Evolutionary conservation across 768 basidiomycete species (phyloP).

Genomic region (Polyporus arcularius): DNA sequence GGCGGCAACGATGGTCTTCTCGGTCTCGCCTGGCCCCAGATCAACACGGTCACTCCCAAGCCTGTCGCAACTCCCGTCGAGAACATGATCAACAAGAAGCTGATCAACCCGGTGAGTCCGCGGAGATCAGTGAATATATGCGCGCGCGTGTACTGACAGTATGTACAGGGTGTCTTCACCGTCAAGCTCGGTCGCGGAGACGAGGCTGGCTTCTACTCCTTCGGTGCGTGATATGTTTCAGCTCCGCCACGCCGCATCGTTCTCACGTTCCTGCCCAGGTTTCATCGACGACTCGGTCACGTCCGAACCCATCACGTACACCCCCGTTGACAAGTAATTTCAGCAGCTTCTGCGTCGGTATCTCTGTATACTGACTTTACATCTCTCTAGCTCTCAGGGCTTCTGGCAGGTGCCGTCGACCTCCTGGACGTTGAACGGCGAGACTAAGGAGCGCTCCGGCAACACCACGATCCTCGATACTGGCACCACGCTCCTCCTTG

Average conservation of each 20-base stretch:
- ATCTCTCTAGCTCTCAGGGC: conserved; percentile 33
- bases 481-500: conserved; percentile 34
- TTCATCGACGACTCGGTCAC: conserved; percentile 37
- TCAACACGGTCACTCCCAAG: conserved; percentile 40
- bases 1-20: conserved; percentile 40
- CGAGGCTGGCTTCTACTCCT: conserved; percentile 41
- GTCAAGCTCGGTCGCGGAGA: conserved; percentile 39
- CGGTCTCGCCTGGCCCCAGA: conserved; percentile 38
- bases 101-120: conserved; percentile 27
- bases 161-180: conserved; percentile 34
- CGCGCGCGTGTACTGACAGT: neutral
- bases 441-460: conserved; percentile 26
- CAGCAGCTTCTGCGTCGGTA: neutral
- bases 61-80: conserved; percentile 40
- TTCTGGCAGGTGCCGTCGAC: conserved; percentile 41
- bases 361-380: neutral
- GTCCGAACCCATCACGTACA: conserved; percentile 29
- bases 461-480: conserved; percentile 43
- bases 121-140: neutral
- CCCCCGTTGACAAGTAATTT: conserved; percentile 29
- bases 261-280: conserved; percentile 11
- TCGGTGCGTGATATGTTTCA: conserved; percentile 24
- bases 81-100: conserved; percentile 39
- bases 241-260: neutral
- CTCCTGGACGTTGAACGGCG: conserved; percentile 27